These are phyloP conservation scores for Cercospora sp. DNA, from an alignment of 2,329 filamentous ascomycete genomes.

Conservation along the genomic window DNA sequence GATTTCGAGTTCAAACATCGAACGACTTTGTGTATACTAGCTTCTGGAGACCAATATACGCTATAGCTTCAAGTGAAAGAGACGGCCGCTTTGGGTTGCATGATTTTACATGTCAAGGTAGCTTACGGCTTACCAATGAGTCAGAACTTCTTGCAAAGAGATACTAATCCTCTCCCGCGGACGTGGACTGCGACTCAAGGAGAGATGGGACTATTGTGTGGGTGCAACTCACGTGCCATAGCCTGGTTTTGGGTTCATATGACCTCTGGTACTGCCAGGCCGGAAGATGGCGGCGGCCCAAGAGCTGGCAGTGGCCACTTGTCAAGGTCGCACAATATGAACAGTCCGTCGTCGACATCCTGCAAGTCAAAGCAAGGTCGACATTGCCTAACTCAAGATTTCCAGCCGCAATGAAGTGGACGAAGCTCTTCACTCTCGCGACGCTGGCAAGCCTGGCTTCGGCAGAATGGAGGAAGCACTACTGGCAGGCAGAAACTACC, in stretches of 20 bases:
- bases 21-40: too few species aligned
- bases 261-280: neutral
- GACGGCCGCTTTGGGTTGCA: too few species aligned
- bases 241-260: neutral
- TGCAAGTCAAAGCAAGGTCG: neutral
- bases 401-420: neutral
- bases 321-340: neutral
- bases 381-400: neutral
- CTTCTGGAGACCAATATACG: too few species aligned
- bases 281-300: neutral
- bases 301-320: neutral
- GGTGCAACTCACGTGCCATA: too few species aligned
- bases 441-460: neutral
- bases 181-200: too few species aligned
- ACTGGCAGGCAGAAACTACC: neutral
- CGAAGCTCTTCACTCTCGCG: neutral
- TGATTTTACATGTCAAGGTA: too few species aligned
- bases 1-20: too few species aligned
- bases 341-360: neutral
- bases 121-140: too few species aligned
- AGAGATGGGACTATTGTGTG: too few species aligned
- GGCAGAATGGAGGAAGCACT: neutral
- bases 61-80: too few species aligned
- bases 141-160: too few species aligned
- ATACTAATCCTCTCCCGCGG: too few species aligned